Percentiles rank a stretch among this genome's conserved stretches.
Conservation (phyloP, 805 yeast species). For the Ogataea chonburiensis region DNA sequence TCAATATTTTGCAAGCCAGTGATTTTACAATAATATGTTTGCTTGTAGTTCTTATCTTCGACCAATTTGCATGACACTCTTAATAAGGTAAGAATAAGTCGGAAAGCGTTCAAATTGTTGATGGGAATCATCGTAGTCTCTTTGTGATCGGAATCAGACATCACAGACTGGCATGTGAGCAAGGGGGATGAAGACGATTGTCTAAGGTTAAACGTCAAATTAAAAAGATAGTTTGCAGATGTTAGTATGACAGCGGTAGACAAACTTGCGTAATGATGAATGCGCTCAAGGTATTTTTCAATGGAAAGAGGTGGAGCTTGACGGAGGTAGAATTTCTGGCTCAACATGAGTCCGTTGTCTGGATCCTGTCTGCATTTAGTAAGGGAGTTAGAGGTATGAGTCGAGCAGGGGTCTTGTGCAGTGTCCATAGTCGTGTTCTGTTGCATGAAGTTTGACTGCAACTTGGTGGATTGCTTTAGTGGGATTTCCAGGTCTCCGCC, state of each 20-base stretch:
- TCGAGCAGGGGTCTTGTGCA: background rate
- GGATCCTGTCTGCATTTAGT: background rate
- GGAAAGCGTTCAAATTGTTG: slow-evolving; percentile 38
- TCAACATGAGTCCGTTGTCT: slow-evolving; percentile 4
- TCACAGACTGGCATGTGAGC: slow-evolving; percentile 15
- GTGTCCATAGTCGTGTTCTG: slow-evolving; percentile 6
- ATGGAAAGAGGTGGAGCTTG: slow-evolving; percentile 32
- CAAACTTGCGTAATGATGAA: slow-evolving; percentile 30
- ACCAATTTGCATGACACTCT: slow-evolving; percentile 41
- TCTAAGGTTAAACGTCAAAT: slow-evolving; percentile 31
- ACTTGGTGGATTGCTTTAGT: slow-evolving; percentile 25
- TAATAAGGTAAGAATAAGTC: slow-evolving; percentile 39
- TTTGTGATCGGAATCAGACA: slow-evolving; percentile 1
- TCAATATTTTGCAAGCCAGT: slow-evolving; percentile 41
- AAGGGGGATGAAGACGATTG: slow-evolving; percentile 5
- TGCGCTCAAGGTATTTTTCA: slow-evolving; percentile 31
- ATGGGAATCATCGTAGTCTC: slow-evolving; percentile 30
- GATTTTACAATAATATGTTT: slow-evolving; percentile 42
- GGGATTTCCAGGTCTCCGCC: slow-evolving; percentile 32
- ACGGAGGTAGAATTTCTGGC: slow-evolving; percentile 32
- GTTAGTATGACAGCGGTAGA: slow-evolving; percentile 35
- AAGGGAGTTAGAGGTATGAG: background rate
- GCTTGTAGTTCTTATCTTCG: slow-evolving; percentile 46
- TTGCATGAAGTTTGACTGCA: slow-evolving; percentile 32
- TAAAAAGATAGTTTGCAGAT: slow-evolving; percentile 33